phyloP scores from a whole-genome alignment of 108 stramenopile species.

The Asterionellopsis glacialis region DNA sequence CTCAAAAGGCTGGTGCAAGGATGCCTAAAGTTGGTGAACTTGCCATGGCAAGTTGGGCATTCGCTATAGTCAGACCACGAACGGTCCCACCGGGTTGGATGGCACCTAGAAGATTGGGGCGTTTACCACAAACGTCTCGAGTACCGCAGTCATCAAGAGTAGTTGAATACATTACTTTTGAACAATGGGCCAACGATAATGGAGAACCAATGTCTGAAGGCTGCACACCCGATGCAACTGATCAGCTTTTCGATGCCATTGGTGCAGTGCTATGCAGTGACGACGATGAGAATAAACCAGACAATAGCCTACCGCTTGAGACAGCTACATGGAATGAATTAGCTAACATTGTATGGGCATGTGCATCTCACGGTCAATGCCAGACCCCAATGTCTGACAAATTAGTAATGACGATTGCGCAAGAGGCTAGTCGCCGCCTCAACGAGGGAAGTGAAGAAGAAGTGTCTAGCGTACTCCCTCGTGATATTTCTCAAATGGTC shows the following conservation, averaged over 20 bases:
- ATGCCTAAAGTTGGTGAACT: constrained; percentile 56
- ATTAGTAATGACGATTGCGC: constrained; percentile 44
- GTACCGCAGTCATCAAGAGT: constrained; percentile 4
- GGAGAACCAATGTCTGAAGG: constrained; percentile 4
- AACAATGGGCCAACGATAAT: constrained; percentile 20
- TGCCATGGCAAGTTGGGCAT: constrained; percentile 77
- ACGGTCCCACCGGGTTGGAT: constrained; percentile 70
- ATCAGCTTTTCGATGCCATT: constrained; percentile 59
- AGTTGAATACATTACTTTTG: constrained; percentile 40
- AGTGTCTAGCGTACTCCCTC: constrained; percentile 23
- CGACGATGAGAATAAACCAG: constrained; percentile 15
- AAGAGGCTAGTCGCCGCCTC: constrained; percentile 38
- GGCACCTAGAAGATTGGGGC: constrained; percentile 47
- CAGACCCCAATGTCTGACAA: constrained; percentile 34
- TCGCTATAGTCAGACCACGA: constrained; percentile 52
- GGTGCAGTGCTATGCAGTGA: constrained; percentile 48
- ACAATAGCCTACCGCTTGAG: constrained; percentile 17
- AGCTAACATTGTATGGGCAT: constrained; percentile 79
- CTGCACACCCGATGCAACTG: constrained; percentile 1
- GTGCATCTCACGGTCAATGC: constrained; percentile 60
- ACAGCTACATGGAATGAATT: constrained; percentile 72
- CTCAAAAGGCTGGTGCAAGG: background rate
- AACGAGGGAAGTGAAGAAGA: background rate
- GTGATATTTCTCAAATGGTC: constrained; percentile 67
- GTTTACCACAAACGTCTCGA: constrained; percentile 11